Base-by-base conservation (phyloP, 2,329 filamentous ascomycete species). In the Colletotrichum sp. region DNA sequence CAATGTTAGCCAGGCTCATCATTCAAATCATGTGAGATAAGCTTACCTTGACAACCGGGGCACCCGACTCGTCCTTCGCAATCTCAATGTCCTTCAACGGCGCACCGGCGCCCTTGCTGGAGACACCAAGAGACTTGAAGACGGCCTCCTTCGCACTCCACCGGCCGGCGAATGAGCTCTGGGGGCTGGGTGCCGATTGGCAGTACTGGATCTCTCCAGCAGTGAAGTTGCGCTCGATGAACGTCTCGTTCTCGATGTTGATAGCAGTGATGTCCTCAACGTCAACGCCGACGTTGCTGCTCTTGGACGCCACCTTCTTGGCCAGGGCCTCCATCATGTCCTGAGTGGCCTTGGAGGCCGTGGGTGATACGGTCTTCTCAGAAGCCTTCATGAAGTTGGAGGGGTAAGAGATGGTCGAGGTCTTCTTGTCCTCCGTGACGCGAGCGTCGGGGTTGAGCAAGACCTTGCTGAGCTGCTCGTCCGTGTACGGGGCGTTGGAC, bases 101-200 rank as follows among this genome's bases (percentile, higher is more conserved):
- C 76, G 97, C 96, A 79, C 98, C 97, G 12, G 94, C 96, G 77
- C 97, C 97, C 86, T 95, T 93, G 86, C 96, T 94, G 80, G 91
- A 88, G 15, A 99, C 96, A 79, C 96, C 96, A 16, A 99, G 90
- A 49, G 95, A 96, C 92, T 99, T 99, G 91, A 99, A 99, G 1
- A 99, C 96, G 32, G 97, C 97, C 87, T 99, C 97, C 89, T 99
- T 99, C 44, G 97, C 97, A 81, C 94, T 96, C 97, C 97, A 99
- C 80, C 96, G 93, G 66, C 97, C 97, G 7, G 96, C 95, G 86
- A 98, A 99, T 68, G 95, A 98, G 79, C 96, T 95, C 83, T 95
- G 95, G 2, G 96, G 95, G 82, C 91, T 94, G 8, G 95, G 88
- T 18, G 95, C 94, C 82, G 94, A 92, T 78, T 90, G 90, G 89